A percentile compares a stretch with the other conserved stretches of the same genome.
phyloP scores from a whole-genome alignment of 305 asterid genomes.

The Rubia tinctorum region DNA sequence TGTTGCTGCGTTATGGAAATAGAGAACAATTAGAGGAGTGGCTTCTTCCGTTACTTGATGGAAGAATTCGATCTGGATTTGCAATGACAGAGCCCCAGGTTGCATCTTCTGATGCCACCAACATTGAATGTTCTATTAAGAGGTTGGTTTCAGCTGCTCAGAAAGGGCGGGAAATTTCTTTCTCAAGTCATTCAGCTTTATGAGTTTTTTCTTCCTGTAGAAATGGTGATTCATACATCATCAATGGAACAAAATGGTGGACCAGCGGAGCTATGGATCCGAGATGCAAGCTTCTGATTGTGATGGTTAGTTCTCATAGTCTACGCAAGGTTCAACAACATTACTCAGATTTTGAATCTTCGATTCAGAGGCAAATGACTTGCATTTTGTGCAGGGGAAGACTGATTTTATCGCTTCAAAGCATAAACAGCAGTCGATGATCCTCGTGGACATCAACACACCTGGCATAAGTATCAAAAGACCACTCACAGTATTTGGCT shows the following conservation, averaged over 20 bases:
- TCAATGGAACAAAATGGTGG: slow-evolving; percentile 98
- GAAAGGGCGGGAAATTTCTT: neutral
- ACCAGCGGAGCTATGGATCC: slow-evolving; percentile 99
- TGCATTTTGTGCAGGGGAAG: slow-evolving; percentile 66
- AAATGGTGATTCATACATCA: slow-evolving; percentile 63
- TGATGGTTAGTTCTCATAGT: slow-evolving; percentile 64
- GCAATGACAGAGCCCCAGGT: slow-evolving; percentile 99
- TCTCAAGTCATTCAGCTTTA: neutral
- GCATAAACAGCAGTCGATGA: slow-evolving; percentile 93
- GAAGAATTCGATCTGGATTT: slow-evolving; percentile 85
- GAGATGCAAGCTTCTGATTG: slow-evolving; percentile 84
- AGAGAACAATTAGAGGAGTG: slow-evolving; percentile 73
- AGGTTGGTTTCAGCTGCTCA: slow-evolving; percentile 39
- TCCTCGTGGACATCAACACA: slow-evolving; percentile 73
- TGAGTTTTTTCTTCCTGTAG: slow-evolving; percentile 30
- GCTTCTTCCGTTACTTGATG: slow-evolving; percentile 93
- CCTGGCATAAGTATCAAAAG: slow-evolving; percentile 76
- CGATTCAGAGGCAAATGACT: slow-evolving; percentile 19
- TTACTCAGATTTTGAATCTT: slow-evolving; percentile 3
- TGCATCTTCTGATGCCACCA: slow-evolving; percentile 97
- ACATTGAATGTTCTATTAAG: slow-evolving; percentile 87
- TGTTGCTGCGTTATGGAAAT: slow-evolving; percentile 83
- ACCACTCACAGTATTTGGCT: slow-evolving; percentile 89
- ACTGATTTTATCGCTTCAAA: slow-evolving; percentile 73
- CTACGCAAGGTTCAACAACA: neutral